Evolutionary conservation across 352 stramenopile species (phyloP), one percentile per base, ranked within the genome.

Genomic region (Blastocystis sp.): DNA sequence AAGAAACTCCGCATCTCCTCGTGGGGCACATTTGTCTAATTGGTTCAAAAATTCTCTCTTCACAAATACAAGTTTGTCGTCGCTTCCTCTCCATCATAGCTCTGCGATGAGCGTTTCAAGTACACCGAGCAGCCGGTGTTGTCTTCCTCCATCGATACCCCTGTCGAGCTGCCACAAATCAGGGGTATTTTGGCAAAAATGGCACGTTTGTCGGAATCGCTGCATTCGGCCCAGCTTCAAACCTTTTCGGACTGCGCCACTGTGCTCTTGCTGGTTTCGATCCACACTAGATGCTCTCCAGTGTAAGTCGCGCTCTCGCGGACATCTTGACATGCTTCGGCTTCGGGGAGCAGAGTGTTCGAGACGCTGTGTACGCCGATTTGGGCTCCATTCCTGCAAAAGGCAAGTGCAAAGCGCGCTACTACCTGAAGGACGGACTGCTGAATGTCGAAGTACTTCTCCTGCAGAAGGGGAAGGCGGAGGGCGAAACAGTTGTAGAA

Each of bases 41-140:
- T 81, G 70, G 70, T 50, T 81, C 70, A 6, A 65, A 24, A 11
- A 64, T 81, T 24, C 50, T 62, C 26, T 62, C 34, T 18, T 81
- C 30, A 18, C 11, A 37, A 62, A 65, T 65, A 11, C 50, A 39
- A 5, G 70, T 81, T 16, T 37, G n/a, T 20, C 30, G 39, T 76
- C 13, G 24, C 26, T 26, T 37, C 30, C 30, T 16, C 4, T 56
- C 7, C 30, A n/a, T 45, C 1, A 0, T 34, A 81, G 70, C 20
- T 81, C 30, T 81, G 70, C 39, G 24, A 81, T 64, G 24, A n/a
- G 26, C 26, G n/a, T 20, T 81, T 81, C 24, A 5, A 18, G 26
- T 62, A 50, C 45, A 65, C 70, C 16, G 54, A 81, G 7, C 39
- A 62, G 26, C 45, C 70, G 55, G 54, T 81, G 20, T 45, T 81